phyloP scores from a whole-genome alignment of 495 filamentous ascomycete genomes.

The Recurvomyces mirabilis region DNA sequence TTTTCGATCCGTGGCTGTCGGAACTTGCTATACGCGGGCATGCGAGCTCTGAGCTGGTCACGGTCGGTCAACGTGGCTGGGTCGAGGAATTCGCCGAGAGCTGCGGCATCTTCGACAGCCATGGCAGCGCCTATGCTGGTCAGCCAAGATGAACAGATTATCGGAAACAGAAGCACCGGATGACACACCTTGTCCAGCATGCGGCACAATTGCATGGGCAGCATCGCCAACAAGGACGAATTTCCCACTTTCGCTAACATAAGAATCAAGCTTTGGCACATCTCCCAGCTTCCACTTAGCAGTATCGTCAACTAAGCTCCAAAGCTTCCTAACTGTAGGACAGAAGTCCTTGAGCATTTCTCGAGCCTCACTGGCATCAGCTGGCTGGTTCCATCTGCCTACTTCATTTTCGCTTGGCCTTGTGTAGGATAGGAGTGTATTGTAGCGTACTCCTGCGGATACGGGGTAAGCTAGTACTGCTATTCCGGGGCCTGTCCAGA shows the following conservation, averaged over 20 bases:
- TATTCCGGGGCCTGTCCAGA: background rate
- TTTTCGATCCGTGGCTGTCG: constrained; percentile 4
- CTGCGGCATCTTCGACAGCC: constrained; percentile 33
- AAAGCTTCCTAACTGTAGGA: constrained; percentile 1
- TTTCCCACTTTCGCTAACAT: constrained; percentile 16
- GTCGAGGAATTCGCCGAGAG: constrained; percentile 22
- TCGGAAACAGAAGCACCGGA: no score
- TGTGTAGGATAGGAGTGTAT: background rate
- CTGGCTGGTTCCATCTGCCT: constrained; percentile 3
- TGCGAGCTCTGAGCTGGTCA: background rate
- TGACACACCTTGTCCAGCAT: constrained; percentile 25
- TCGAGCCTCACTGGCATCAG: background rate
- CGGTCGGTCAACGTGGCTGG: background rate
- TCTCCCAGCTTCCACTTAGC: constrained; percentile 5
- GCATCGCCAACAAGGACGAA: constrained; percentile 38
- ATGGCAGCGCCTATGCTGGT: constrained; percentile 41
- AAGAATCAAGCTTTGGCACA: background rate
- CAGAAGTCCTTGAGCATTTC: constrained; percentile 1
- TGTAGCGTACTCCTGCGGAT: background rate
- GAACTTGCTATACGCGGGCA: constrained; percentile 1
- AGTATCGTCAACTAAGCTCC: background rate
- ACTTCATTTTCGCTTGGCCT: background rate
- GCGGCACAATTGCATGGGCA: constrained; percentile 41
- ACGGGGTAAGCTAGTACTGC: constrained; percentile 2
- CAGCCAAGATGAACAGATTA: no score